Evolutionary conservation across 2,329 filamentous ascomycete species (phyloP), one percentile per base, ranked within the genome.

Genomic region (Colletotrichum liaoningense): DNA sequence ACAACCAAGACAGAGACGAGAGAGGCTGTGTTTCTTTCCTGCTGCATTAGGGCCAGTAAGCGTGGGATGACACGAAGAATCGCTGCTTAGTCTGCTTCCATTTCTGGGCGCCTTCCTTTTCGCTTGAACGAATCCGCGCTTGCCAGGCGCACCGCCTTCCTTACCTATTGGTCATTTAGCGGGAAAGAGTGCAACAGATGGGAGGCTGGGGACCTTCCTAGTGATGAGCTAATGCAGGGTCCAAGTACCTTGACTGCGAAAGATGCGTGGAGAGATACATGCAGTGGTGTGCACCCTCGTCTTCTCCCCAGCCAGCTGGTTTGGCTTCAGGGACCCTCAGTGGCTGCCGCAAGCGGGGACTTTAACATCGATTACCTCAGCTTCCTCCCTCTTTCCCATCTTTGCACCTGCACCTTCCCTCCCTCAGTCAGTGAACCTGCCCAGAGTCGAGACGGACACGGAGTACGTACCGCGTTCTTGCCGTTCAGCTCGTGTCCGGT

Each of bases 331-430:
- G 38, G 38, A 42, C 38, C 38, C 38, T 42, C 38, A 30, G 38
- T 65, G 52, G 33, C 52, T 56, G 16, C 26, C 46, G 58, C 58
- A 57, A 56, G 30, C 58, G 52, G 67, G 64, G 56, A 60, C 19
- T 22, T 49, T 22, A 4, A 49, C 42, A 22, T 22, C 19, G 42
- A 60, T 65, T 57, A 57, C 24, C 54, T 46, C 63, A 58, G 54
- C 63, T 49, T 49, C 42, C 19, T 49, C 19, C 19, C 42, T 49
- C 42, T 22, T 49, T 49, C 19, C 19, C 42, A n/a, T 8, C 9
- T 35, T 22, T 26, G 28, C 28, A 54, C 12, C 19, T n/a, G n/a
- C n/a, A n/a, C n/a, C n/a, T n/a, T n/a, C n/a, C n/a, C n/a, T n/a
- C n/a, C n/a, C n/a, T 33, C 14, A 42, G 38, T 19, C 38, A 42